Evolutionary conservation across 1,284 basidiomycete genomes (phyloP).

Genomic region (Tilletia walkeri): DNA sequence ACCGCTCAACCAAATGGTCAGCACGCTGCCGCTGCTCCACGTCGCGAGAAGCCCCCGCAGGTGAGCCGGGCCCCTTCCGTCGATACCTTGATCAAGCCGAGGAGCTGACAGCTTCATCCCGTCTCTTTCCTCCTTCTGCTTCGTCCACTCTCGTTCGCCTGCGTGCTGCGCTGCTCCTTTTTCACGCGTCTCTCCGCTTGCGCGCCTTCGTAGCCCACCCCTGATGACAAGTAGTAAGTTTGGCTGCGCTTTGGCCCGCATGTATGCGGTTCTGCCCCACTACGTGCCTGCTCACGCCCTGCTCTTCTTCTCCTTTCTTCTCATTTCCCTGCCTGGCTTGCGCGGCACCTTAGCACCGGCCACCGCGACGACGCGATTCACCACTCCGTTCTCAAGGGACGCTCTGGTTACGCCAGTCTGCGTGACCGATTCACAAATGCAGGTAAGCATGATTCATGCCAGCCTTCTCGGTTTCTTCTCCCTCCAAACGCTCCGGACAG

Average conservation of each 20-base stretch:
- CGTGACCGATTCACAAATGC: slow-evolving; percentile 17
- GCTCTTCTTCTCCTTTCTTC: neutral
- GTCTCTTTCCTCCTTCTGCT: too few species aligned
- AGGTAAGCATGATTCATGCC: neutral
- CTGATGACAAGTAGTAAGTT: slow-evolving; percentile 16
- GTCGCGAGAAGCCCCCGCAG: slow-evolving; percentile 16
- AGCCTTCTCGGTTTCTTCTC: neutral
- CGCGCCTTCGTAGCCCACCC: slow-evolving; percentile 7
- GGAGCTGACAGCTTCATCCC: neutral
- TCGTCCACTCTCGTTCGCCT: too few species aligned
- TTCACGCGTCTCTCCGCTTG: neutral
- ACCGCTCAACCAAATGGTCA: neutral
- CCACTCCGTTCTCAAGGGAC: neutral
- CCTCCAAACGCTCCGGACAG: neutral
- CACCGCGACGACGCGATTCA: slow-evolving; percentile 13
- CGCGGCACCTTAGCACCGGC: neutral
- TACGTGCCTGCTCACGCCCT: neutral
- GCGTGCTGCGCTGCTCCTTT: neutral
- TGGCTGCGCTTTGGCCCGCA: neutral
- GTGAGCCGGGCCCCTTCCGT: neutral
- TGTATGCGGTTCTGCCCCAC: too few species aligned
- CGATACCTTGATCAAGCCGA: neutral
- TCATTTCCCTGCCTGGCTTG: neutral
- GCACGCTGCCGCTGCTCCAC: neutral
- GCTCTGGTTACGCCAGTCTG: slow-evolving; percentile 16